These are phyloP conservation scores for Trichoderma sp. DNA, from an alignment of 2,329 filamentous ascomycete species.

Conservation along the genomic window DNA sequence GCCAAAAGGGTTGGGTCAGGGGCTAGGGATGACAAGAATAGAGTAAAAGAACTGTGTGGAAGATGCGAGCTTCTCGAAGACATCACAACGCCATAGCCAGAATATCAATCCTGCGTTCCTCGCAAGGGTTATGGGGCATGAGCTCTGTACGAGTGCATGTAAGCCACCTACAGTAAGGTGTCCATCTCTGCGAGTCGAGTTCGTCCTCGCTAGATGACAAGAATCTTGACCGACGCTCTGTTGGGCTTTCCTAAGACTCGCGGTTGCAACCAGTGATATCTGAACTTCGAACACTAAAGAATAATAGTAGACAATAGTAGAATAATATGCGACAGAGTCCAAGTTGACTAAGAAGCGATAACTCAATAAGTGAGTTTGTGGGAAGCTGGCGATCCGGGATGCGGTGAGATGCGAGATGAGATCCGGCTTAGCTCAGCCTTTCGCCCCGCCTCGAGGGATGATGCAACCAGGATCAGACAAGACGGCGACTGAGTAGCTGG, in stretches of 20 bases:
- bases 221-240: background rate
- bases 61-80: background rate
- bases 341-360: background rate
- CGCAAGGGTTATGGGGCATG: background rate
- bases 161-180: slow-evolving; percentile 36
- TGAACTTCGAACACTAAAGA: too few relatives aligned
- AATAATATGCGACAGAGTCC: background rate
- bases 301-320: background rate
- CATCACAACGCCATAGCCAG: background rate
- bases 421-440: slow-evolving; percentile 15
- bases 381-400: slow-evolving; percentile 1
- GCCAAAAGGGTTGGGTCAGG: background rate
- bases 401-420: slow-evolving; percentile 16
- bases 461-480: slow-evolving; percentile 5
- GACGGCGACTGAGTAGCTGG: background rate
- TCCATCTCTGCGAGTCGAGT: slow-evolving; percentile 31
- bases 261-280: background rate
- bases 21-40: background rate
- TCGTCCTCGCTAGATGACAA: background rate
- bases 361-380: background rate
- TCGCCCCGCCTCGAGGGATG: slow-evolving; percentile 13
- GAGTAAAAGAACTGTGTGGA: background rate
- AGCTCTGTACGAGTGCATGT: background rate
- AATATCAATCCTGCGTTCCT: background rate
- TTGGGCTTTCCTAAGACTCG: background rate